Conservation (phyloP, 768 basidiomycete genomes). For the Lentinula lateritia region DNA sequence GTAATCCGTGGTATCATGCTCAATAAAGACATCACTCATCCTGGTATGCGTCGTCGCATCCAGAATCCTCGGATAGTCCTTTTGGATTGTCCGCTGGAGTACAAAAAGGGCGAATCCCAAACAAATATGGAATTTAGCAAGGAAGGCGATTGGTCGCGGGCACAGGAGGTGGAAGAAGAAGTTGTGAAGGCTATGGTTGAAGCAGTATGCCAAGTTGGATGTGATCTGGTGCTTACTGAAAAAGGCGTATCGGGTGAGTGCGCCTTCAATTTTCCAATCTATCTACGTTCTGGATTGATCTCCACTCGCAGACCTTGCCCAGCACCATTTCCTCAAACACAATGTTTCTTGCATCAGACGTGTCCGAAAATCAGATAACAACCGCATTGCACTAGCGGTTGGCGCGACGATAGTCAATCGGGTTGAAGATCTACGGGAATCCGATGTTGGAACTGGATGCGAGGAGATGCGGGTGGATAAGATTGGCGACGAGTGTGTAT, state of each 20-base stretch:
- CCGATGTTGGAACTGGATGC: conserved; percentile 89
- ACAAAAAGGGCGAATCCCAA: conserved; percentile 98
- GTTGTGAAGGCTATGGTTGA: conserved; percentile 87
- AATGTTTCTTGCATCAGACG: conserved; percentile 92
- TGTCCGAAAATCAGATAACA: conserved; percentile 99
- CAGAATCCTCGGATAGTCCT: conserved; percentile 84
- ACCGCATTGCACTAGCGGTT: conserved; percentile 92
- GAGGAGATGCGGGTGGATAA: conserved; percentile 97
- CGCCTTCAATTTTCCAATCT: background rate
- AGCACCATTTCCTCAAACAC: conserved; percentile 81
- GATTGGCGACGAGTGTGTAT: conserved; percentile 83
- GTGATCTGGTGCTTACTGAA: conserved; percentile 92
- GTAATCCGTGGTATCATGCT: conserved; percentile 92
- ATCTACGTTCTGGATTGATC: background rate
- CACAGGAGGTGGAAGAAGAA: conserved; percentile 95
- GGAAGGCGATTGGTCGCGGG: conserved; percentile 88
- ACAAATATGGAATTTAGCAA: conserved; percentile 98
- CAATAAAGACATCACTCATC: conserved; percentile 99
- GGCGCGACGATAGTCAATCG: conserved; percentile 97
- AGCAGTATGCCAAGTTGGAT: conserved; percentile 82
- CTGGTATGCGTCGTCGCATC: conserved; percentile 91
- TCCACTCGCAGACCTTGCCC: conserved; percentile 69
- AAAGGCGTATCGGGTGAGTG: conserved; percentile 91
- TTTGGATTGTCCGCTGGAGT: conserved; percentile 93
- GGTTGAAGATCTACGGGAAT: conserved; percentile 87